A percentile compares a stretch with the other conserved stretches of the same genome.
Conservation (phyloP, 2,329 filamentous ascomycete species). For the Ilyonectria destructans region DNA sequence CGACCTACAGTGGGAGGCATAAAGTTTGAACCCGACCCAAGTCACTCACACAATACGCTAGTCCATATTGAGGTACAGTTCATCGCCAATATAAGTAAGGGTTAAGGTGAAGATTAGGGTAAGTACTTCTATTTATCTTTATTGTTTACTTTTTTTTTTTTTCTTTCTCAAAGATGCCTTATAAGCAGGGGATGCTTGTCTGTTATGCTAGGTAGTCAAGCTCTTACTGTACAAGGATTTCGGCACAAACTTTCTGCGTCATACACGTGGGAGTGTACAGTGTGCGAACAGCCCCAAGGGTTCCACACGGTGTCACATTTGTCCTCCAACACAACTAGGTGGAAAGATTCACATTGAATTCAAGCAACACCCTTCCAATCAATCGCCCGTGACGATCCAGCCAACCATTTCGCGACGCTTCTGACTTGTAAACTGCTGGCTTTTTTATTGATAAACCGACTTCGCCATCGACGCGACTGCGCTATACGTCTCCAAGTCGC, state of each 20-base stretch:
- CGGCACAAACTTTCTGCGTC: not conserved
- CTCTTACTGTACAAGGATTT: too few species aligned
- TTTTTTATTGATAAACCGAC: not conserved
- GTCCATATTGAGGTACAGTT: too few species aligned
- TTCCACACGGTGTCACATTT: constrained; percentile 38
- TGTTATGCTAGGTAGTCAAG: too few species aligned
- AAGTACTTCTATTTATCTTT: too few species aligned
- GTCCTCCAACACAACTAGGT: constrained; percentile 36
- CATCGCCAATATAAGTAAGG: too few species aligned
- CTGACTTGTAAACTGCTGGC: not conserved
- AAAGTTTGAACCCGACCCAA: too few species aligned
- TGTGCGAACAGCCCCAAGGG: constrained; percentile 13
- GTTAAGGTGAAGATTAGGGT: too few species aligned
- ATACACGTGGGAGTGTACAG: constrained; percentile 31
- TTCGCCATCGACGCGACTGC: constrained; percentile 8
- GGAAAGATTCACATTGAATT: constrained; percentile 31
- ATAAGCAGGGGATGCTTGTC: too few species aligned
- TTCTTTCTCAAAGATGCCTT: too few species aligned
- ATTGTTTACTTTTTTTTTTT: too few species aligned
- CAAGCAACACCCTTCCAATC: constrained; percentile 24
- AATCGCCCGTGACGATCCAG: constrained; percentile 21
- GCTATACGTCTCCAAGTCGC: constrained; percentile 19
- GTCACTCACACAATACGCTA: too few species aligned
- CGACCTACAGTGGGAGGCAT: too few species aligned
- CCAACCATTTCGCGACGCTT: not conserved